phyloP scores from a whole-genome alignment of 768 basidiomycete genomes.

The Russula olivacea region DNA sequence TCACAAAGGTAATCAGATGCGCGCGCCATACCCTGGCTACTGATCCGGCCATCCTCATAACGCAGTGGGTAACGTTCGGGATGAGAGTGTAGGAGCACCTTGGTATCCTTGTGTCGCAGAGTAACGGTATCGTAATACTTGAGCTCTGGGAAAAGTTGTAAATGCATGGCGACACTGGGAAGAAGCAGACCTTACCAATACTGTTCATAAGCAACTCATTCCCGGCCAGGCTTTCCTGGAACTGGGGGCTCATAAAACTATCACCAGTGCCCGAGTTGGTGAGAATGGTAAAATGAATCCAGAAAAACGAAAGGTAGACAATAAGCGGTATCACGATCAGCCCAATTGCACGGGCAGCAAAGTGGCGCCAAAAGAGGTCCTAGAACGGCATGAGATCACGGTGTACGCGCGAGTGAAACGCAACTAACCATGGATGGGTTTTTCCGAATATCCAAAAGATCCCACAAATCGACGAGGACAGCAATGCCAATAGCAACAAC shows the following conservation, averaged over 20 bases:
- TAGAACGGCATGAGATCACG: slow-evolving; percentile 8
- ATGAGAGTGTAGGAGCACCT: slow-evolving; percentile 92
- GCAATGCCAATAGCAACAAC: slow-evolving; percentile 86
- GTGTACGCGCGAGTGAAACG: background rate
- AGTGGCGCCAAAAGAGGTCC: slow-evolving; percentile 82
- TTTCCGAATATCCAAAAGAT: slow-evolving; percentile 77
- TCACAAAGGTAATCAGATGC: background rate
- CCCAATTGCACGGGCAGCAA: slow-evolving; percentile 74
- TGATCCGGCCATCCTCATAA: slow-evolving; percentile 94
- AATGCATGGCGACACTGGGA: slow-evolving; percentile 2
- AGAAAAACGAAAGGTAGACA: slow-evolving; percentile 94
- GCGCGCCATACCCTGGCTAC: slow-evolving; percentile 65
- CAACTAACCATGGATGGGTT: slow-evolving; percentile 60
- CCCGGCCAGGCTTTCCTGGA: slow-evolving; percentile 91
- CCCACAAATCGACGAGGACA: slow-evolving; percentile 92
- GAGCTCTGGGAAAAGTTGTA: slow-evolving; percentile 54
- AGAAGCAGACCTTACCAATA: slow-evolving; percentile 54
- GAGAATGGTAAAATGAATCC: slow-evolving; percentile 86
- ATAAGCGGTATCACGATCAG: slow-evolving; percentile 85
- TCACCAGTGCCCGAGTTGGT: slow-evolving; percentile 89
- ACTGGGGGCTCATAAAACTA: slow-evolving; percentile 94
- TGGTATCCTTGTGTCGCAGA: slow-evolving; percentile 87
- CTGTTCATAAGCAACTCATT: slow-evolving; percentile 91
- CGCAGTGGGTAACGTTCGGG: slow-evolving; percentile 83
- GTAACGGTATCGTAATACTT: slow-evolving; percentile 88